These are phyloP conservation scores for Emiliania huxleyi DNA, from an alignment of 78 protist genomes.

Conservation along the genomic window DNA sequence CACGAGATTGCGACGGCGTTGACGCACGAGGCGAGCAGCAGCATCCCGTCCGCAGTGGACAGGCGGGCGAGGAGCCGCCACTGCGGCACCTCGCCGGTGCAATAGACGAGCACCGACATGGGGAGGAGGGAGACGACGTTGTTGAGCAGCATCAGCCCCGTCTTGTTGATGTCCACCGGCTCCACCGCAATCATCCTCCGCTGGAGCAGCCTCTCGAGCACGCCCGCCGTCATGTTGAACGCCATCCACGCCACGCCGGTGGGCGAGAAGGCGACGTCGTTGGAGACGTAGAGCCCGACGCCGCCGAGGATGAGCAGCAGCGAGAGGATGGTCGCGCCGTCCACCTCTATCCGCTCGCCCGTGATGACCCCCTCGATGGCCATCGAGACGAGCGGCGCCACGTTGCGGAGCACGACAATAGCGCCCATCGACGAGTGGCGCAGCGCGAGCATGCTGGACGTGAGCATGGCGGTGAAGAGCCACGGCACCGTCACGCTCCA, in stretches of 20 bases:
- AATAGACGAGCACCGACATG: not conserved
- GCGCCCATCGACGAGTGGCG: not conserved
- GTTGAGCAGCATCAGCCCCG: slow-evolving; percentile 1
- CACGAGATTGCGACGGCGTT: not conserved
- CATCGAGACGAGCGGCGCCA: not conserved
- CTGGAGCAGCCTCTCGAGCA: not conserved
- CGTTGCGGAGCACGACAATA: not conserved
- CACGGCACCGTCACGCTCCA: not conserved
- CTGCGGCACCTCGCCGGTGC: not conserved
- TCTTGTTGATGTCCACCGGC: not conserved
- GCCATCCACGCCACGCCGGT: not conserved
- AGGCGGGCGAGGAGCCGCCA: not conserved
- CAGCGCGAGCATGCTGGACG: not conserved
- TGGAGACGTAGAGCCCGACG: not conserved
- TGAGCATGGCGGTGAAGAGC: not conserved
- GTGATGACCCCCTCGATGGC: not conserved
- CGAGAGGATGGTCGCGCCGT: not conserved
- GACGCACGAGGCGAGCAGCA: not conserved
- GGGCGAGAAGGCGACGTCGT: not conserved
- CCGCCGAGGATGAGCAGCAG: not conserved
- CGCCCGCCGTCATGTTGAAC: not conserved
- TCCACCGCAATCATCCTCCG: not conserved
- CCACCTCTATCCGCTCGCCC: not conserved
- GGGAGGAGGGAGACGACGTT: not conserved
- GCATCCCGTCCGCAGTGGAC: not conserved